Conservation (phyloP, 2,329 filamentous ascomycete genomes). For the Pyrenophora tritici-repentis region DNA sequence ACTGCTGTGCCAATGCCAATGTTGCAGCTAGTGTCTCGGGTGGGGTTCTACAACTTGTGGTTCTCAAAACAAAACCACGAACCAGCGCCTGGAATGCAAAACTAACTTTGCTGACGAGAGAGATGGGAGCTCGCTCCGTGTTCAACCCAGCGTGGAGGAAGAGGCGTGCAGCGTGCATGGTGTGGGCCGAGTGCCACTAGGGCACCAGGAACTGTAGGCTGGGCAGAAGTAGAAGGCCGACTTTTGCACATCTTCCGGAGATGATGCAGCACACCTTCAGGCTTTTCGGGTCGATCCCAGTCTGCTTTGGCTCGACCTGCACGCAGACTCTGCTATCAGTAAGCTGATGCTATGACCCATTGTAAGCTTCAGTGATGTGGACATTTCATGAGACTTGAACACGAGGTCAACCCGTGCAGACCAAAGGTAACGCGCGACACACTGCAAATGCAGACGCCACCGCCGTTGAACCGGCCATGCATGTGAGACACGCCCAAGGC, state of each 20-base stretch:
- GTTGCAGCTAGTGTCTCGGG: neutral
- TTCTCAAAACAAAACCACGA: constrained; percentile 7
- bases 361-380: neutral
- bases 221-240: constrained; percentile 2
- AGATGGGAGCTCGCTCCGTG: neutral
- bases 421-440: constrained; percentile 1
- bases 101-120: too few species aligned
- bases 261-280: constrained; percentile 1
- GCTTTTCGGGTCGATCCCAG: constrained; percentile 5
- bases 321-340: constrained; percentile 2
- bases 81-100: neutral
- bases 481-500: neutral
- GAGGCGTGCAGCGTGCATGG: neutral
- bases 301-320: constrained; percentile 7
- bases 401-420: neutral
- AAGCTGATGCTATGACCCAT: too few species aligned
- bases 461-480: neutral
- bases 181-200: constrained; percentile 1
- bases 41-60: constrained; percentile 2
- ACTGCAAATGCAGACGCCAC: neutral
- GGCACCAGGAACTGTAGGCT: constrained; percentile 3
- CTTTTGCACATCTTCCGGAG: constrained; percentile 2
- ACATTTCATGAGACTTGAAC: too few species aligned
- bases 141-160: neutral
- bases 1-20: constrained; percentile 7